Evolutionary conservation across 768 basidiomycete genomes (phyloP).

Genomic region (Phanerodontia chrysosporium): DNA sequence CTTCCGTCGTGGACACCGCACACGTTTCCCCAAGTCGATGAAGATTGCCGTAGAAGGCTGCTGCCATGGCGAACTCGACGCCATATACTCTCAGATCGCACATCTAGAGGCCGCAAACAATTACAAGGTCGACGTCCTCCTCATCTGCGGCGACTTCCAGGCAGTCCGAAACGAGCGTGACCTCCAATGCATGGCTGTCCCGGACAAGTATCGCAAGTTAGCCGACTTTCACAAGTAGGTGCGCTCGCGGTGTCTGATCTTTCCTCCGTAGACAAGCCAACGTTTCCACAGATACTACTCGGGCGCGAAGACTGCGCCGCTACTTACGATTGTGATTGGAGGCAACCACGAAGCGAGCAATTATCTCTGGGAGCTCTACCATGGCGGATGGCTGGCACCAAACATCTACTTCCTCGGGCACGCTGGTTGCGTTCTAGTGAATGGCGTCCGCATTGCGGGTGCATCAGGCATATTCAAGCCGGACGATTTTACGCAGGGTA

Average conservation of each 20-base stretch:
- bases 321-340: constrained; percentile 91
- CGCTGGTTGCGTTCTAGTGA: constrained; percentile 83
- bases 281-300: constrained; percentile 69
- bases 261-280: neutral
- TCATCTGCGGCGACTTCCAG: constrained; percentile 96
- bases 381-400: constrained; percentile 95
- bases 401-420: constrained; percentile 96
- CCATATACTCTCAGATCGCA: constrained; percentile 72
- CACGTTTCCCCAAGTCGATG: neutral
- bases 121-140: constrained; percentile 76
- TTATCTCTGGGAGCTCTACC: constrained; percentile 94
- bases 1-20: neutral
- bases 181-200: constrained; percentile 87
- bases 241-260: too few relatives aligned
- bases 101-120: constrained; percentile 55
- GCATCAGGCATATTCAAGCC: constrained; percentile 89
- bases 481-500: constrained; percentile 70
- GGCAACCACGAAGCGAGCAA: constrained; percentile 98
- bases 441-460: constrained; percentile 86
- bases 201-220: constrained; percentile 79
- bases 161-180: constrained; percentile 85
- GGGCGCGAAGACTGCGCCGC: constrained; percentile 73
- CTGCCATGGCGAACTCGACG: constrained; percentile 90
- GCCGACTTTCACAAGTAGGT: constrained; percentile 79
- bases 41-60: constrained; percentile 92